Conservation (phyloP, 1,139 yeast species). For the Hyphopichia khmerensis region DNA sequence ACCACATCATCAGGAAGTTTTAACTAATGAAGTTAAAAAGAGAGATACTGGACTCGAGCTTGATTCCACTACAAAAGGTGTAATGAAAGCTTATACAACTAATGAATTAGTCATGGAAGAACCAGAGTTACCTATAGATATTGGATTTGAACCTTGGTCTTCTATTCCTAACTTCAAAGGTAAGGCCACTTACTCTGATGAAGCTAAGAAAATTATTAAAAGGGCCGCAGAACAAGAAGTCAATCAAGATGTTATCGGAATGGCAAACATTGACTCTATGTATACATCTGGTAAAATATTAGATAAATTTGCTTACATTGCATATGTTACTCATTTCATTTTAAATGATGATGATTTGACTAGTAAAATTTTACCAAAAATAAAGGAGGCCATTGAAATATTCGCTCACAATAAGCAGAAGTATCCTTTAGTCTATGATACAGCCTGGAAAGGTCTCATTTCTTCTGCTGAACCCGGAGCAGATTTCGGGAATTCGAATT, state of each 20-base stretch:
- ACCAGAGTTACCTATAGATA: slow-evolving; percentile 44
- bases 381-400: slow-evolving; percentile 59
- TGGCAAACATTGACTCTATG: slow-evolving; percentile 70
- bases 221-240: slow-evolving; percentile 54
- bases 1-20: slow-evolving; percentile 65
- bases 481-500: slow-evolving; percentile 76
- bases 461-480: slow-evolving; percentile 66
- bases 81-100: slow-evolving; percentile 58
- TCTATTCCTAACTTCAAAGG: slow-evolving; percentile 27
- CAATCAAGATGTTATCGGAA: slow-evolving; percentile 51
- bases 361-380: slow-evolving; percentile 39
- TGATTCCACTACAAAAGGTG: slow-evolving; percentile 71
- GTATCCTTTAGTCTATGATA: slow-evolving; percentile 64
- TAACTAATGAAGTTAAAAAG: slow-evolving; percentile 19
- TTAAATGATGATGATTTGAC: slow-evolving; percentile 51
- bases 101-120: slow-evolving; percentile 49
- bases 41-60: slow-evolving; percentile 38
- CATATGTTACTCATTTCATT: slow-evolving; percentile 60
- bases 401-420: slow-evolving; percentile 59
- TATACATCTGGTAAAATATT: slow-evolving; percentile 72
- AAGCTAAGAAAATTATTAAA: slow-evolving; percentile 38
- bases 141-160: slow-evolving; percentile 63
- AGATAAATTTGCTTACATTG: slow-evolving; percentile 72
- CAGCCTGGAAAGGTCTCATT: slow-evolving; percentile 70
- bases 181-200: slow-evolving; percentile 33